These are phyloP conservation scores for Neonectria magnoliae DNA, from an alignment of 2,329 filamentous ascomycete genomes.

Conservation along the genomic window DNA sequence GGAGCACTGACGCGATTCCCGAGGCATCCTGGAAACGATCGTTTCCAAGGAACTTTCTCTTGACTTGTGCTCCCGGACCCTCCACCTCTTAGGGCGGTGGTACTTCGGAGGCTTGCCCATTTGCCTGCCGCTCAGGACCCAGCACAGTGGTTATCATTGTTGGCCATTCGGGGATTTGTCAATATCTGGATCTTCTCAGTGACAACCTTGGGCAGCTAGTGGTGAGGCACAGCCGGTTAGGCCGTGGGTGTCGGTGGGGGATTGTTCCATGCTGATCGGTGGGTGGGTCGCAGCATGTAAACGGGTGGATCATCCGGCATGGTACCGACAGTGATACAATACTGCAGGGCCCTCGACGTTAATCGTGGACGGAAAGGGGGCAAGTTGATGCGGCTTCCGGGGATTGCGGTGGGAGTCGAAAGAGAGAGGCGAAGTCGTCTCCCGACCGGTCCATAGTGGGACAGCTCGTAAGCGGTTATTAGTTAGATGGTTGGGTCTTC, in stretches of 20 bases:
- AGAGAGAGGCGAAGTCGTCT: not conserved
- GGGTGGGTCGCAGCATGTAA: conserved; percentile 18
- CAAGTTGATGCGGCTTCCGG: not conserved
- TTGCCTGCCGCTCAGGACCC: conserved; percentile 16
- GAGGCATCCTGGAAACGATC: not conserved
- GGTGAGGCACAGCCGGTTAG: conserved; percentile 37
- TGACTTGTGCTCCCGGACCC: not conserved
- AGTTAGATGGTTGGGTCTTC: conserved; percentile 8
- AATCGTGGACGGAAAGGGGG: conserved; percentile 11
- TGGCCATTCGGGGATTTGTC: conserved; percentile 20
- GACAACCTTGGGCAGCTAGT: conserved; percentile 29
- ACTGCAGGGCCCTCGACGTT: conserved; percentile 9
- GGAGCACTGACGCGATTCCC: not conserved
- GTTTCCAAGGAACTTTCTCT: not conserved
- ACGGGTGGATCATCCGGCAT: conserved; percentile 13
- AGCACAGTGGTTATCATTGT: conserved; percentile 28
- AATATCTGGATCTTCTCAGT: conserved; percentile 17
- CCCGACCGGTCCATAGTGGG: conserved; percentile 6
- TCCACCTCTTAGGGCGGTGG: conserved; percentile 18
- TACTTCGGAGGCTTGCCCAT: conserved; percentile 20
- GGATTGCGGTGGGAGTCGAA: not conserved
- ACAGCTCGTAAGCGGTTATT: conserved; percentile 4
- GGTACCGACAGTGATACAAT: conserved; percentile 17
- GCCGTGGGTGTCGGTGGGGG: conserved; percentile 36
- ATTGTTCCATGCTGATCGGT: conserved; percentile 33